Percentiles rank a stretch among this genome's conserved stretches.
Evolutionary conservation across 2,329 filamentous ascomycete species (phyloP).

Genomic region (Pseudogymnoascus sp.): DNA sequence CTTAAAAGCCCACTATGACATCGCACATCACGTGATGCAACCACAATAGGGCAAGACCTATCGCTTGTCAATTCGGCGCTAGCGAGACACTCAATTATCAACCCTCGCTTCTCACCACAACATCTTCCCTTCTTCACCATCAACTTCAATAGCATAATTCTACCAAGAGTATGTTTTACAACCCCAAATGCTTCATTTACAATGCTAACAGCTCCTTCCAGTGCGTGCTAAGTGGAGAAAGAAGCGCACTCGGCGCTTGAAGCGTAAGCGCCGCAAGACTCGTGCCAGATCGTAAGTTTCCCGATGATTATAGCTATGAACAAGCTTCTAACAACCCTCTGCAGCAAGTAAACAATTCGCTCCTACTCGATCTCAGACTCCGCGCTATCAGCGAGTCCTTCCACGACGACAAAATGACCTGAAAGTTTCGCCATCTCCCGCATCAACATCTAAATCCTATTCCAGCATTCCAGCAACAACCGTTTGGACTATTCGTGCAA

Average conservation of each 20-base stretch:
- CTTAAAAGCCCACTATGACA: neutral
- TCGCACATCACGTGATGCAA: neutral
- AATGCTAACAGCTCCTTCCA: slow-evolving; percentile 31
- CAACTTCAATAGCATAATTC: slow-evolving; percentile 34
- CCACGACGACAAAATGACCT: slow-evolving; percentile 31
- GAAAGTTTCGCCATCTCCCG: slow-evolving; percentile 28
- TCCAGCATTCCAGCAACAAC: slow-evolving; percentile 27
- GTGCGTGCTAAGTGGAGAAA: slow-evolving; percentile 99
- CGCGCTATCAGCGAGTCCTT: slow-evolving; percentile 25
- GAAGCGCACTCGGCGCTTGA: slow-evolving; percentile 98
- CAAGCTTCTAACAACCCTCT: slow-evolving; percentile 17
- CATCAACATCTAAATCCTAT: slow-evolving; percentile 30
- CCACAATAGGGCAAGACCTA: slow-evolving; percentile 7
- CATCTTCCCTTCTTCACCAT: slow-evolving; percentile 31
- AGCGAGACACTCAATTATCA: slow-evolving; percentile 10
- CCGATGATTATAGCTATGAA: neutral
- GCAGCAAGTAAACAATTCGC: slow-evolving; percentile 39
- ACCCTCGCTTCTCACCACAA: slow-evolving; percentile 1
- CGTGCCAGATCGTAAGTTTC: slow-evolving; percentile 82
- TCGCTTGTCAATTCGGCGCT: slow-evolving; percentile 9
- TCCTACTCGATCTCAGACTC: slow-evolving; percentile 36
- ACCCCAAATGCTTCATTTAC: slow-evolving; percentile 24
- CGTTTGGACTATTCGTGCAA: slow-evolving; percentile 25
- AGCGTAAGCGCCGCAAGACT: slow-evolving; percentile 99
- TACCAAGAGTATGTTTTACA: slow-evolving; percentile 35